phyloP scores from a whole-genome alignment of 2,329 filamentous ascomycete species.

The Trichophaea hybrida region DNA sequence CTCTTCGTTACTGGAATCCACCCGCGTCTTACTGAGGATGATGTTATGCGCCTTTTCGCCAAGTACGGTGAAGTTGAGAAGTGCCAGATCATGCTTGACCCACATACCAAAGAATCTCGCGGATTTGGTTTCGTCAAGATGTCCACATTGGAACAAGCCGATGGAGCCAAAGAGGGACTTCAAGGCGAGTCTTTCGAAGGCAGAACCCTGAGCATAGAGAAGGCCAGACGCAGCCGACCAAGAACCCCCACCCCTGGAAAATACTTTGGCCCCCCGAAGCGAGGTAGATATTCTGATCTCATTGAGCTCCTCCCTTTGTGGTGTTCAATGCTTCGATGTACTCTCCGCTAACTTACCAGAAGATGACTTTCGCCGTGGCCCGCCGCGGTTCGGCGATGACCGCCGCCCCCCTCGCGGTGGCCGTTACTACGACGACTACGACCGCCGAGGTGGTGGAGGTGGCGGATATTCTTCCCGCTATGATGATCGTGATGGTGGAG shows the following conservation, averaged over 20 bases:
- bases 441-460: slow-evolving; percentile 32
- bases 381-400: slow-evolving; percentile 36
- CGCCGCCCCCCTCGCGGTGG: slow-evolving; percentile 31
- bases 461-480: slow-evolving; percentile 41
- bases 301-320: background rate
- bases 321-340: slow-evolving; percentile 31
- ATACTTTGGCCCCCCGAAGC: slow-evolving; percentile 97
- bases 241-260: slow-evolving; percentile 95
- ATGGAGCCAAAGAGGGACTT: slow-evolving; percentile 89
- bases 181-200: slow-evolving; percentile 93
- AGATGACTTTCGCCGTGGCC: slow-evolving; percentile 40
- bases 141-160: slow-evolving; percentile 85
- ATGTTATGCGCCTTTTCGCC: slow-evolving; percentile 89
- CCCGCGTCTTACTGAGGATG: slow-evolving; percentile 73
- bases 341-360: slow-evolving; percentile 32
- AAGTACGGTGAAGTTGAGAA: slow-evolving; percentile 98
- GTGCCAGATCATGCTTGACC: slow-evolving; percentile 99
- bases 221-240: slow-evolving; percentile 86
- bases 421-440: slow-evolving; percentile 34
- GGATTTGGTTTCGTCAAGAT: slow-evolving; percentile 99
- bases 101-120: slow-evolving; percentile 94
- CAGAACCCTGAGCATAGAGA: slow-evolving; percentile 93
- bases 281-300: slow-evolving; percentile 45
- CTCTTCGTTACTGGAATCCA: slow-evolving; percentile 98
- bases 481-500: slow-evolving; percentile 47